Base-by-base conservation (phyloP, 495 filamentous ascomycete genomes). In the Cercophora newfieldiana region DNA sequence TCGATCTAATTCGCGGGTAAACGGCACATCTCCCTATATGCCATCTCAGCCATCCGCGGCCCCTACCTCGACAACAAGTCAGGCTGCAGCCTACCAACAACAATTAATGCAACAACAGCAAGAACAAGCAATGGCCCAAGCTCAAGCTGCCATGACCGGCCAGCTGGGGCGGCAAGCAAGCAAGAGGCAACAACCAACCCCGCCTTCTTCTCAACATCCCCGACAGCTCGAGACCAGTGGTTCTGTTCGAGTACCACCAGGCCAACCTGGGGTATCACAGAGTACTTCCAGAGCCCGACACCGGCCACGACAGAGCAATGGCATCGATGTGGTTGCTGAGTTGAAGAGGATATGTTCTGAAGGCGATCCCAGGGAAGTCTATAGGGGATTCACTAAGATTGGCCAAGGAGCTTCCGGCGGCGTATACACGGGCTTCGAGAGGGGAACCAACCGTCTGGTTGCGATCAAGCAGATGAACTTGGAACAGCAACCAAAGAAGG, bases 381-480 rank as follows among this genome's bases (percentile, higher is more conserved):
- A 97, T 73, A 86, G 90, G 60, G 90, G 90, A 56, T 83, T 99
- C 63, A 94, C 88, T 70, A 99, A 98, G 79, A 98, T 99, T 72
- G 95, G 95, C 8, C 95, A 99, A 77, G 95, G 95, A 71, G 95
- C 95, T 30, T 99, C 95, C 16, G 95, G 95, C 64, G 95, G 95
- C 64, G 95, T 99, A 1, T 99, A 87, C 71, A 97, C 93, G 12
- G 95, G 95, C 1, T 93, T 94, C 75, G 91, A 97, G 76, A 84
- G 85, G 68, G 89, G 86, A 24, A 89, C 87, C 24, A 95, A 95
- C 72, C 87, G 88, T 60, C 91, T 94, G 69, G 96, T 99, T 61
- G 95, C 95, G 24, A 98, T 99, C 80, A 99, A 99, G 78, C 95
- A 99, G 82, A 99, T 99, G 95, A 98, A 99, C 68, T 81, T 99